Base-by-base conservation (phyloP, 495 filamentous ascomycete genomes). In the Entonaema liquescens region DNA sequence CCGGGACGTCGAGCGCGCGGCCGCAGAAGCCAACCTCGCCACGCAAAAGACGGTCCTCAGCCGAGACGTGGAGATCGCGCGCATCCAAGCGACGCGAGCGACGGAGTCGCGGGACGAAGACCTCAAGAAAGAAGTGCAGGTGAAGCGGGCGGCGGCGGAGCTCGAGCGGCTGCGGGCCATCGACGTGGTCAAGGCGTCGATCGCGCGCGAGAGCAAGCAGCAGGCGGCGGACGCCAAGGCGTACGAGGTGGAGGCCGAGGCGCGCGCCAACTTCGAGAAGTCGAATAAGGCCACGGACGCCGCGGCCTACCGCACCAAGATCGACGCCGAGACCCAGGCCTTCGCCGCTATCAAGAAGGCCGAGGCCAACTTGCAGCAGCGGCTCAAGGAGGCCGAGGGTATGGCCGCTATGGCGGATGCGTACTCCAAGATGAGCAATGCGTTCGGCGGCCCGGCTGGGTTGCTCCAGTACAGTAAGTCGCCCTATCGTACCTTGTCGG, bases 131-230 rank as follows among this genome's bases (percentile, higher is more conserved):
- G 85, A 88, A 23, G 92, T 95, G 68, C 85, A 94, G 78, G 77
- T 85, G 59, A 91, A 91, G 83, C 87, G 90, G 55, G 92, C 91
- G 3, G 84, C 88, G 26, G 93, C 91, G 74, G 92, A 94, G 79
- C 81, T 93, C 42, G 92, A 95, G 75, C 87, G 90, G 54, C 85
- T 91, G 53, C 84, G 92, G 64, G 92, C 92, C 25, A 86, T 82
- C 11, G 91, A 92, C 64, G 92, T 94, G 60, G 91, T 90, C 36
- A 89, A 92, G 79, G 91, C 91, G 59, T 89, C 88, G 70, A 93
- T 94, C 71, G 80, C 81, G 3, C 86, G 87, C 36, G 92, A 95
- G 77, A 79, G 89, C 11, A 86, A 91, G 50, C 87, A 93, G 77
- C 88, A 95, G 77, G 86, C 86, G 11, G 91, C 92, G 6, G 91